phyloP scores from a whole-genome alignment of 441 rosid species.

The Pelargonium australe region DNA sequence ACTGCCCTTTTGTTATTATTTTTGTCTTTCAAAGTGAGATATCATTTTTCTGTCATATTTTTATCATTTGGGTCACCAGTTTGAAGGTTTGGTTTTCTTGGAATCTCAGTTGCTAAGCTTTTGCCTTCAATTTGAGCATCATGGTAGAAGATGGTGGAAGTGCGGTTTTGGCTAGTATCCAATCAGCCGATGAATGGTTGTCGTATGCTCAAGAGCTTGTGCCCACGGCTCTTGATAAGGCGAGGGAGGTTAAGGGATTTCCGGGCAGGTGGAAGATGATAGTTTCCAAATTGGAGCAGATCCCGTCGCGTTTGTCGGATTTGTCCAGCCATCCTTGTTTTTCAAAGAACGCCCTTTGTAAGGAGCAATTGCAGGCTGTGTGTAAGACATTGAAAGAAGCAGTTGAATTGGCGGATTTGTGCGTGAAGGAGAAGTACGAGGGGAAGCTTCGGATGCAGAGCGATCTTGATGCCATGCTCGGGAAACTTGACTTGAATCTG shows the following conservation, averaged over 20 bases:
- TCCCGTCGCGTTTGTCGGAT: slow-evolving; percentile 65
- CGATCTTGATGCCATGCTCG: slow-evolving; percentile 71
- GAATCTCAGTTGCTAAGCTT: slow-evolving; percentile 28
- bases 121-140: slow-evolving; percentile 26
- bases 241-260: slow-evolving; percentile 59
- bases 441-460: slow-evolving; percentile 93
- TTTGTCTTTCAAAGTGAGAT: background rate
- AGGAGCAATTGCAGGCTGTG: slow-evolving; percentile 73
- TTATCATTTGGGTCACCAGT: slow-evolving; percentile 26
- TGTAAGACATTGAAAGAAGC: slow-evolving; percentile 50
- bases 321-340: slow-evolving; percentile 90
- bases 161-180: slow-evolving; percentile 25
- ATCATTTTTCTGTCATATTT: slow-evolving; percentile 11
- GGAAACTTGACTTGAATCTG: slow-evolving; percentile 71
- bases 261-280: slow-evolving; percentile 83
- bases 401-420: slow-evolving; percentile 50
- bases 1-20: slow-evolving; percentile 35
- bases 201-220: slow-evolving; percentile 57
- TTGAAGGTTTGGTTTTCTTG: slow-evolving; percentile 23
- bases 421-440: slow-evolving; percentile 55
- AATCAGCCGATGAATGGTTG: slow-evolving; percentile 68
- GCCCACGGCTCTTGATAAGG: slow-evolving; percentile 50
- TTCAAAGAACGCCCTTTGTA: slow-evolving; percentile 71
- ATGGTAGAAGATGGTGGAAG: slow-evolving; percentile 56
- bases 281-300: slow-evolving; percentile 63